A percentile compares a stretch with the other conserved stretches of the same genome.
Evolutionary conservation across 2,329 filamentous ascomycete species (phyloP).

Genomic region (Paraphoma sp.): DNA sequence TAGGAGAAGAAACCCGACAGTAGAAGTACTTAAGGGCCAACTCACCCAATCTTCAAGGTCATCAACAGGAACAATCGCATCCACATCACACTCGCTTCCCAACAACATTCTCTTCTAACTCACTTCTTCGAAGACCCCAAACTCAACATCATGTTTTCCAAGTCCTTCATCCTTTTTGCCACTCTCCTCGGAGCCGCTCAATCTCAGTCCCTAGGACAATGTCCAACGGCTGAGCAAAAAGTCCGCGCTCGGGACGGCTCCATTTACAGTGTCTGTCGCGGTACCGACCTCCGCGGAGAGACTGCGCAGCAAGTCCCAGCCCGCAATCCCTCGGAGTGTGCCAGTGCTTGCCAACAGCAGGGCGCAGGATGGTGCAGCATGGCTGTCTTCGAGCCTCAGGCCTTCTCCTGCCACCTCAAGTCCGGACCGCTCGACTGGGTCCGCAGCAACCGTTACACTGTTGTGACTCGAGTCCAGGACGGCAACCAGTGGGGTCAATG

Average conservation of each 20-base stretch:
- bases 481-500: neutral
- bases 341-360: neutral
- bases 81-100: neutral
- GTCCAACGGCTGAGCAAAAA: neutral
- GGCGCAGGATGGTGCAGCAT: neutral
- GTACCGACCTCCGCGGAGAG: neutral
- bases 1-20: neutral
- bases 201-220: neutral
- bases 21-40: neutral
- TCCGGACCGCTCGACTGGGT: neutral
- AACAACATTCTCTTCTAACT: neutral
- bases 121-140: neutral
- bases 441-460: neutral
- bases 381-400: neutral
- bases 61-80: neutral
- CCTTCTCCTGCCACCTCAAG: neutral
- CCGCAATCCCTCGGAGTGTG: neutral
- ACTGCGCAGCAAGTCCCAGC: neutral
- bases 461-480: neutral
- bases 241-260: neutral
- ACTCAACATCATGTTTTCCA: neutral
- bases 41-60: neutral
- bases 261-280: neutral
- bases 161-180: neutral
- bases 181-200: neutral